A percentile compares a stretch with the other conserved stretches of the same genome.
phyloP scores from a whole-genome alignment of 441 rosid genomes.

The Arabidopsis lyrata region DNA sequence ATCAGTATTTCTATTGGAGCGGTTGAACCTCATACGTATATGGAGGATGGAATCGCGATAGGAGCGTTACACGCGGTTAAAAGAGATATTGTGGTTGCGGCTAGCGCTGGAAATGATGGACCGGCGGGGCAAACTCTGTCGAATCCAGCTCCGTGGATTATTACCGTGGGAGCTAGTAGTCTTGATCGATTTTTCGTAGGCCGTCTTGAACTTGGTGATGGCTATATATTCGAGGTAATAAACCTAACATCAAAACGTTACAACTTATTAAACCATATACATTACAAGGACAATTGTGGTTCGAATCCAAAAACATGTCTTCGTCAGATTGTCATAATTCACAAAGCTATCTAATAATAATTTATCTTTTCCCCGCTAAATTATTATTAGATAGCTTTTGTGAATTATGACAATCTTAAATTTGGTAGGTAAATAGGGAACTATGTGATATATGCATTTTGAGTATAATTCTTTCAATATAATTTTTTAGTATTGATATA shows the following conservation, averaged over 20 bases:
- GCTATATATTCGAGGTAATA: constrained; percentile 52
- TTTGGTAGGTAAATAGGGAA: no score
- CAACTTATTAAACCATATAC: not conserved
- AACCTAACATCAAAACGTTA: not conserved
- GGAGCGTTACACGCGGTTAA: constrained; percentile 66
- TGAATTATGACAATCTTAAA: no score
- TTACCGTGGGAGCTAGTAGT: constrained; percentile 78
- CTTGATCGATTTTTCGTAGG: constrained; percentile 65
- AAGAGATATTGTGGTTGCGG: constrained; percentile 59
- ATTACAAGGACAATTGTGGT: not conserved
- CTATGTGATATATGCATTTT: no score
- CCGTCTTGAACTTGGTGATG: constrained; percentile 61
- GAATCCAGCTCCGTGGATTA: constrained; percentile 75
- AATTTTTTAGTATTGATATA: no score
- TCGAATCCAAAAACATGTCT: no score
- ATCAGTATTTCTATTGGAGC: constrained; percentile 65
- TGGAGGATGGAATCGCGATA: constrained; percentile 54
- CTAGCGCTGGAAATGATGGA: constrained; percentile 71
- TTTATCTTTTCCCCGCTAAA: no score
- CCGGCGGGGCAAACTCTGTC: constrained; percentile 58
- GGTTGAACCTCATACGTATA: not conserved
- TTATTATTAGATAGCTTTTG: no score
- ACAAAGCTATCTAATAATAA: no score
- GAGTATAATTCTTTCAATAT: no score
- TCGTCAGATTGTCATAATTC: no score